Evolutionary conservation across 495 filamentous ascomycete genomes (phyloP).

Genomic region (Neurospora africana): DNA sequence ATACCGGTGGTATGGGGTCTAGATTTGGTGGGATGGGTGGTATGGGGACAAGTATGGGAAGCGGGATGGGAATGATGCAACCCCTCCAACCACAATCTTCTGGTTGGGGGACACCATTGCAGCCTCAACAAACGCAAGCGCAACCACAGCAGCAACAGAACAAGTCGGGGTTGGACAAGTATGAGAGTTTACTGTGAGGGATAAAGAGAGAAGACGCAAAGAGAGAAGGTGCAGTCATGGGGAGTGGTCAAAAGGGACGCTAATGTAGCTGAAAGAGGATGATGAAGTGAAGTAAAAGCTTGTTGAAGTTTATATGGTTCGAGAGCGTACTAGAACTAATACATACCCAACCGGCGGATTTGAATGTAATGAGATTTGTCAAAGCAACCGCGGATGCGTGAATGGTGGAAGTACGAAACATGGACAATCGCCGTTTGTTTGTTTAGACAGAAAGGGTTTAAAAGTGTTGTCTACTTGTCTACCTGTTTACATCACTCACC

Average conservation of each 20-base stretch:
- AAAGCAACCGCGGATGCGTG: neutral
- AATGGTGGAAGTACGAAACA: too few relatives aligned
- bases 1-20: neutral
- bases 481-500: neutral
- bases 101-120: conserved; percentile 13
- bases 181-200: conserved; percentile 61
- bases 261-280: neutral
- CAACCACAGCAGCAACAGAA: conserved; percentile 34
- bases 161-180: conserved; percentile 62
- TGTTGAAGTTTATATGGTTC: neutral
- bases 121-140: conserved; percentile 19
- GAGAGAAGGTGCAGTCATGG: neutral
- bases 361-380: neutral
- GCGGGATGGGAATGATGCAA: conserved; percentile 2
- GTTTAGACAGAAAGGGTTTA: neutral
- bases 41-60: too few relatives aligned
- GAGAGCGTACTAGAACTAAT: neutral
- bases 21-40: conserved; percentile 3
- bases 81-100: conserved; percentile 4
- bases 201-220: neutral
- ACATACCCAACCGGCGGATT: neutral
- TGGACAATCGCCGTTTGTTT: neutral
- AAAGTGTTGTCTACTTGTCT: neutral
- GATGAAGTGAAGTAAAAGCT: neutral
- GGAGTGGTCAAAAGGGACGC: neutral